Evolutionary conservation across 345 rosid species (phyloP).

Genomic region (Stellera chamaejasme): DNA sequence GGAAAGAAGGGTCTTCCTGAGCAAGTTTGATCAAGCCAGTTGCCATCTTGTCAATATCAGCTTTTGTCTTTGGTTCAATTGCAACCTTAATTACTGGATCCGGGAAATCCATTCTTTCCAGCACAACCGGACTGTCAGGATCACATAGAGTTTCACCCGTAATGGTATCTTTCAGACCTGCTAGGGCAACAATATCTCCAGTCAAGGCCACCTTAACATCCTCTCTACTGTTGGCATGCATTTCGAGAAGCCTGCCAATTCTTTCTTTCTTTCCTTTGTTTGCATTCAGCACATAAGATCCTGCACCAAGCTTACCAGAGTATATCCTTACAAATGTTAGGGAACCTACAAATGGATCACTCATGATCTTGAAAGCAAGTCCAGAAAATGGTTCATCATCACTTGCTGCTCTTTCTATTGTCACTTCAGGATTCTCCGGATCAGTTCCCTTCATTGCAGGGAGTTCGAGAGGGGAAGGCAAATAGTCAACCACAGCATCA

Average conservation of each 20-base stretch:
- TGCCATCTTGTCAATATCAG: constrained; percentile 90
- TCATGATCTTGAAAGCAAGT: constrained; percentile 97
- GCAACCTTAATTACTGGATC: constrained; percentile 98
- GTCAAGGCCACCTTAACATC: constrained; percentile 81
- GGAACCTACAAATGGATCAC: constrained; percentile 88
- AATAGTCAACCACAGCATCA: constrained; percentile 86
- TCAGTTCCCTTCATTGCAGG: constrained; percentile 89
- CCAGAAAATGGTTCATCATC: constrained; percentile 88
- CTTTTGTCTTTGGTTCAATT: constrained; percentile 96
- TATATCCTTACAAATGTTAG: constrained; percentile 92
- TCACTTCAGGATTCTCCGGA: constrained; percentile 76
- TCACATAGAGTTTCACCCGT: constrained; percentile 88
- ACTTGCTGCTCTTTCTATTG: constrained; percentile 45
- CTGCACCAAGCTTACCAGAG: constrained; percentile 76
- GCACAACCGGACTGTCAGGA: constrained; percentile 66
- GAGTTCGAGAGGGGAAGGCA: constrained; percentile 84
- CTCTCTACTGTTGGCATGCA: constrained; percentile 98
- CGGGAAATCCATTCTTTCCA: constrained; percentile 97
- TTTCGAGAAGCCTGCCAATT: constrained; percentile 90
- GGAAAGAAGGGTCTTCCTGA: constrained; percentile 98
- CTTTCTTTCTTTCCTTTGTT: constrained; percentile 98
- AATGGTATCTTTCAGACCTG: constrained; percentile 84
- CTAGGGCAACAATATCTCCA: constrained; percentile 89
- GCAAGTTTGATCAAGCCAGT: constrained; percentile 86
- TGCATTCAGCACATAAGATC: constrained; percentile 83